phyloP scores from a whole-genome alignment of 2,329 filamentous ascomycete species.

The Aspergillus spinulosporus region DNA sequence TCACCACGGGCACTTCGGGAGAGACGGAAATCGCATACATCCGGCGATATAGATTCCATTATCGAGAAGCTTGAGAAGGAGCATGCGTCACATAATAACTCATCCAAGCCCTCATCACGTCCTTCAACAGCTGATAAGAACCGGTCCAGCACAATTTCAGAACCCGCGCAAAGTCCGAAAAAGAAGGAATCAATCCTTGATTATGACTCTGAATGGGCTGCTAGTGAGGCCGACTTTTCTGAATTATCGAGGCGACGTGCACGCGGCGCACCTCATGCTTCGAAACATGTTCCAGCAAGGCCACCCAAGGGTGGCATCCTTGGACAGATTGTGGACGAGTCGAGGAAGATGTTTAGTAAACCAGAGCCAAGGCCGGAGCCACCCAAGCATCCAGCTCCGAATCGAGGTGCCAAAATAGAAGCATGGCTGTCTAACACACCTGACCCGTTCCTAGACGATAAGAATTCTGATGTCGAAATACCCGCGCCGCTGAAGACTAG shows the following conservation, averaged over 20 bases:
- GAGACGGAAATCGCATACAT: constrained; percentile 25
- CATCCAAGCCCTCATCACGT: constrained; percentile 24
- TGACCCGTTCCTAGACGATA: constrained; percentile 55
- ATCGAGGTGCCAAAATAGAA: constrained; percentile 57
- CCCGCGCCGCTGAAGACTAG: constrained; percentile 46
- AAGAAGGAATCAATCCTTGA: constrained; percentile 31
- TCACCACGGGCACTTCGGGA: constrained; percentile 29
- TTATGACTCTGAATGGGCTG: constrained; percentile 37
- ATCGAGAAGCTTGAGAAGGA: constrained; percentile 25
- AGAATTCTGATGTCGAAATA: constrained; percentile 37
- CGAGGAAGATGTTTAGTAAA: constrained; percentile 48
- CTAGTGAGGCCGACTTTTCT: constrained; percentile 42
- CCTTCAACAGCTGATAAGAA: constrained; percentile 27
- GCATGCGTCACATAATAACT: constrained; percentile 19
- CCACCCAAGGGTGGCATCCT: constrained; percentile 45
- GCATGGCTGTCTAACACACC: constrained; percentile 61
- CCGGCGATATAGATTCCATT: constrained; percentile 24
- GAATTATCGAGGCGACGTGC: constrained; percentile 40
- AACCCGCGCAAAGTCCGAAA: constrained; percentile 25
- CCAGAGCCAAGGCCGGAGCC: constrained; percentile 29
- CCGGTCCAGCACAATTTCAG: constrained; percentile 26
- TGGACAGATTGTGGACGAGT: constrained; percentile 46
- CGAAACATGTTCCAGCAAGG: constrained; percentile 26
- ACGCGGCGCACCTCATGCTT: constrained; percentile 28
- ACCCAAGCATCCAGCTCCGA: constrained; percentile 38